Conservation (phyloP, 371 early-diverging fungal species). For the Mucor indicus region DNA sequence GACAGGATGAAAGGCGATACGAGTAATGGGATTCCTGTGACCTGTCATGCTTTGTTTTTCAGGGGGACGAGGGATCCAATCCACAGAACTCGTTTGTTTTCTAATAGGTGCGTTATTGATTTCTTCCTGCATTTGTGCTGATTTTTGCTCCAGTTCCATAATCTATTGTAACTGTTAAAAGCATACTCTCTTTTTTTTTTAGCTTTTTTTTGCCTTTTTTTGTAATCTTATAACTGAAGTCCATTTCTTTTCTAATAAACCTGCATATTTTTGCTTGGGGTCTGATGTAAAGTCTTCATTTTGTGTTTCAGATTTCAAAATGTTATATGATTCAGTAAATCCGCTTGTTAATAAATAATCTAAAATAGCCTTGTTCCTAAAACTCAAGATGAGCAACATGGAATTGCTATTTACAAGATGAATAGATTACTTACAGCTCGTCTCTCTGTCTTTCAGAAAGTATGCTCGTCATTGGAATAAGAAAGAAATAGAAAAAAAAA, state of each 20-base stretch:
- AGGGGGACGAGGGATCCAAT: constrained; percentile 80
- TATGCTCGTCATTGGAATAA: constrained; percentile 22
- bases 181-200: background rate
- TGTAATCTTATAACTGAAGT: constrained; percentile 85
- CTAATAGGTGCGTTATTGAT: constrained; percentile 59
- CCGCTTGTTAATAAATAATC: constrained; percentile 81
- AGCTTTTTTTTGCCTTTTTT: constrained; percentile 58
- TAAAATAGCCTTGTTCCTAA: constrained; percentile 74
- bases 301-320: constrained; percentile 66
- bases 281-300: constrained; percentile 69
- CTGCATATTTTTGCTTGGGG: constrained; percentile 73
- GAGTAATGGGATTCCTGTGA: constrained; percentile 78
- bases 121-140: constrained; percentile 72
- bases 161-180: constrained; percentile 45
- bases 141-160: constrained; percentile 82
- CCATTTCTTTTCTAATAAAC: constrained; percentile 91
- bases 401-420: background rate
- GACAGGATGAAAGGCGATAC: constrained; percentile 83
- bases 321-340: constrained; percentile 60
- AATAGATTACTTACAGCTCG: constrained; percentile 16
- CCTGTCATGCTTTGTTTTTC: constrained; percentile 63
- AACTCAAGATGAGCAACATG: background rate
- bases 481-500: too few relatives aligned
- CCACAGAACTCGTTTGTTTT: constrained; percentile 54
- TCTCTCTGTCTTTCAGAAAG: constrained; percentile 30